These are phyloP conservation scores for Saccharomycopsis olivae DNA, from an alignment of 805 yeast genomes.

Conservation along the genomic window DNA sequence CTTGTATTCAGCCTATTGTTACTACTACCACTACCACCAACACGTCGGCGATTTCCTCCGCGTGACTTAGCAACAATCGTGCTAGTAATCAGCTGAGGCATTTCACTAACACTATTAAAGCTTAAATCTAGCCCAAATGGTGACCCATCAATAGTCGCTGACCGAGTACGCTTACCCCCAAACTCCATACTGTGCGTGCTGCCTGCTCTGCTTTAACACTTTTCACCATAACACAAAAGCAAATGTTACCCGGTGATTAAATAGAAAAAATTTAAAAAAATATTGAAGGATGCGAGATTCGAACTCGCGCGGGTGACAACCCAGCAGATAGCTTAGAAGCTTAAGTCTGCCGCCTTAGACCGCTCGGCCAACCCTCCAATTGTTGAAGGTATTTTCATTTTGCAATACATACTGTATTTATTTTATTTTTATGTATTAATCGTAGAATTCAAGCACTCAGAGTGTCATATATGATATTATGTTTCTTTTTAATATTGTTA, in stretches of 20 bases:
- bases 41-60: neutral
- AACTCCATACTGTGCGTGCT: too few relatives aligned
- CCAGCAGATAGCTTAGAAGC: slow-evolving; percentile 34
- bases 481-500: too few relatives aligned
- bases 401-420: too few relatives aligned
- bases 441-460: too few relatives aligned
- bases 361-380: slow-evolving; percentile 31
- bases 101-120: slow-evolving; percentile 7
- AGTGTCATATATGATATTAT: too few relatives aligned
- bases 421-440: too few relatives aligned
- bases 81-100: slow-evolving; percentile 15
- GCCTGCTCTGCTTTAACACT: too few relatives aligned
- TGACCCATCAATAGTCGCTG: slow-evolving; percentile 16
- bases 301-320: slow-evolving; percentile 23
- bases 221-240: too few relatives aligned
- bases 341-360: slow-evolving; percentile 33
- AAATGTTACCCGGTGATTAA: too few relatives aligned
- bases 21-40: neutral
- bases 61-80: neutral
- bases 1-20: slow-evolving; percentile 1
- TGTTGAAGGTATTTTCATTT: too few relatives aligned
- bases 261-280: too few relatives aligned
- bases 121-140: slow-evolving; percentile 17
- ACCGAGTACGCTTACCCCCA: too few relatives aligned
- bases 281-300: slow-evolving; percentile 24